A percentile compares a stretch with the other conserved stretches of the same genome.
These are phyloP conservation scores for Orbilia blumenaviensis DNA, from an alignment of 2,329 filamentous ascomycete species.

Conservation along the genomic window DNA sequence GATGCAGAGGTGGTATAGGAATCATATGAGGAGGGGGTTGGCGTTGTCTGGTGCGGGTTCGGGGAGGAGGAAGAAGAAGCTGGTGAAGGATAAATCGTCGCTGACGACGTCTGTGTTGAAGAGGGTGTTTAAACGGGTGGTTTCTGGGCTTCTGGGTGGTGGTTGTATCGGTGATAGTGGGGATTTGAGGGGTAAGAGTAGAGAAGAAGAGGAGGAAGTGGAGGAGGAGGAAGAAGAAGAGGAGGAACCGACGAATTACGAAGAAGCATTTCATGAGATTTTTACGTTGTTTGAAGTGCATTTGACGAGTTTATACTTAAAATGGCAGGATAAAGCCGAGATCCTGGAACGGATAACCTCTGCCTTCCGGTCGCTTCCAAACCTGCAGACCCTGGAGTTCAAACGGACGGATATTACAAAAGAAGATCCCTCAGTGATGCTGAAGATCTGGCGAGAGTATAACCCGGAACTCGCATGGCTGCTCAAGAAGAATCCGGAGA, in stretches of 20 bases:
- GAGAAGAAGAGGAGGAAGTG: not conserved
- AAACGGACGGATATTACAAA: slow-evolving; percentile 46
- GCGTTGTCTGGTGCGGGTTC: not conserved
- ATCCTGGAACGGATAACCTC: slow-evolving; percentile 38
- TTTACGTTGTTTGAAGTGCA: slow-evolving; percentile 47
- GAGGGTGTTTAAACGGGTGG: slow-evolving; percentile 2
- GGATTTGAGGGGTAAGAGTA: not conserved
- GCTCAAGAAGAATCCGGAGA: slow-evolving; percentile 40
- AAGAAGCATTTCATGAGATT: slow-evolving; percentile 44
- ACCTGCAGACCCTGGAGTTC: slow-evolving; percentile 31
- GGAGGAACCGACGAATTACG: slow-evolving; percentile 30
- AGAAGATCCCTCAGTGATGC: slow-evolving; percentile 41
- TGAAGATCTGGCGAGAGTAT: slow-evolving; percentile 40
- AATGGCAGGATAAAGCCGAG: slow-evolving; percentile 45
- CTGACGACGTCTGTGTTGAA: not conserved
- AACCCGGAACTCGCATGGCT: slow-evolving; percentile 40
- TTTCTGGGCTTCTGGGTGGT: not conserved
- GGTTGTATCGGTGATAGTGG: not conserved
- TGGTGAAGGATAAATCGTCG: slow-evolving; percentile 1
- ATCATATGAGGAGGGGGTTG: slow-evolving; percentile 30
- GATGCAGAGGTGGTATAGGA: slow-evolving; percentile 44
- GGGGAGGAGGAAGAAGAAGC: slow-evolving; percentile 6
- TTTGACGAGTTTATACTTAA: slow-evolving; percentile 20
- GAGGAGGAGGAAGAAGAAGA: not conserved
- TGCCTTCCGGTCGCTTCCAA: slow-evolving; percentile 35